phyloP scores from a whole-genome alignment of 495 filamentous ascomycete species.

The Opeltia flavorubescens region DNA sequence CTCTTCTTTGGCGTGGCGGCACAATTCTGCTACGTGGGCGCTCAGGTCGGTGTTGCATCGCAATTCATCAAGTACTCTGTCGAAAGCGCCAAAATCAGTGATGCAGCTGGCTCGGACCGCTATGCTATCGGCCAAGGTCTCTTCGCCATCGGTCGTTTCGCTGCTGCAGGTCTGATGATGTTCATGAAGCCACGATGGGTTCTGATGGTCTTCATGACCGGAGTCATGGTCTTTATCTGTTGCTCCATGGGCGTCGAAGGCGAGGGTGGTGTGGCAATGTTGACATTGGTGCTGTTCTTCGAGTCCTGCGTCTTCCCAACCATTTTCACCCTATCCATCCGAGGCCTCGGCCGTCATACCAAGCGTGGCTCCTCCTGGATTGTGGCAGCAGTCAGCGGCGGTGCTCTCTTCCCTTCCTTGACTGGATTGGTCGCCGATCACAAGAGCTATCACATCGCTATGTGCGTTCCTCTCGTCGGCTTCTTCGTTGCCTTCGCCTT shows the following conservation, averaged over 20 bases:
- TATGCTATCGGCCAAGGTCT: conserved; percentile 39
- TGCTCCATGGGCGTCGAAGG: conserved; percentile 6
- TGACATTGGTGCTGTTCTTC: conserved; percentile 45
- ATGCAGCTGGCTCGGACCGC: conserved; percentile 35
- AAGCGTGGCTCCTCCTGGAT: conserved; percentile 44
- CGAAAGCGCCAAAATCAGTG: conserved; percentile 24
- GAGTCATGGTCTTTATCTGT: conserved; percentile 10
- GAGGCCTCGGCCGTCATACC: conserved; percentile 44
- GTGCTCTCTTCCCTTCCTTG: conserved; percentile 54
- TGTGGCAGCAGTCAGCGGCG: conserved; percentile 42
- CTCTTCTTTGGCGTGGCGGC: conserved; percentile 50
- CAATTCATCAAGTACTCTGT: conserved; percentile 49
- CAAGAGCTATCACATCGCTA: conserved; percentile 25
- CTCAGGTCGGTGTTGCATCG: conserved; percentile 27
- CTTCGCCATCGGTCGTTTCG: conserved; percentile 43
- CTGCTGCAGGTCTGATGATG: conserved; percentile 35
- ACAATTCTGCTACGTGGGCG: conserved; percentile 62
- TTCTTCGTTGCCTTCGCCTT: conserved; percentile 21
- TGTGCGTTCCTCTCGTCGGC: conserved; percentile 21
- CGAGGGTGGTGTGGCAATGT: conserved; percentile 37
- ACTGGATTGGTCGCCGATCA: conserved; percentile 42
- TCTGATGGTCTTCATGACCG: conserved; percentile 28
- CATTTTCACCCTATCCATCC: conserved; percentile 46
- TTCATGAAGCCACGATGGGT: conserved; percentile 34
- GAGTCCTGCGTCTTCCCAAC: conserved; percentile 50